Conservation (phyloP, 2,329 filamentous ascomycete genomes). For the Ophiostoma sp. region DNA sequence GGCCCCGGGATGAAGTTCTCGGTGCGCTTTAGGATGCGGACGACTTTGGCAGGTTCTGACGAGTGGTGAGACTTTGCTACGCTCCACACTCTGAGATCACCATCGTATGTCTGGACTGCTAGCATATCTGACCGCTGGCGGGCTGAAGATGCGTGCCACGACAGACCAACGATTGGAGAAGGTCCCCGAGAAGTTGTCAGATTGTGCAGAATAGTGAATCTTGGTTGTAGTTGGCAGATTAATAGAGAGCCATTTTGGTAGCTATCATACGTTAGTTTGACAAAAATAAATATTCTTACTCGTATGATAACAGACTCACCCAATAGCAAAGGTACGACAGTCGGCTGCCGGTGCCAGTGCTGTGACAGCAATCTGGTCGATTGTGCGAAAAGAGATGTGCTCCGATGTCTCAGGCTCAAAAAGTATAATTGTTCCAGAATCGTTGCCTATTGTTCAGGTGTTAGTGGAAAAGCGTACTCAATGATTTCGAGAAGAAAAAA, state of each 20-base stretch:
- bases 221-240: slow-evolving; percentile 80
- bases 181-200: slow-evolving; percentile 77
- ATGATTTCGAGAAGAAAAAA: not conserved
- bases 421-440: slow-evolving; percentile 85
- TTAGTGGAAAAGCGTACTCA: not conserved
- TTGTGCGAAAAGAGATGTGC: slow-evolving; percentile 82
- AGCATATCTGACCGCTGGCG: slow-evolving; percentile 98
- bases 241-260: slow-evolving; percentile 94
- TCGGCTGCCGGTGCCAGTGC: slow-evolving; percentile 83
- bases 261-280: slow-evolving; percentile 41
- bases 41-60: slow-evolving; percentile 76
- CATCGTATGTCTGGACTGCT: slow-evolving; percentile 84
- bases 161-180: slow-evolving; percentile 77
- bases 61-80: slow-evolving; percentile 72
- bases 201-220: slow-evolving; percentile 91
- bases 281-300: not conserved
- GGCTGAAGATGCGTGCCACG: slow-evolving; percentile 94
- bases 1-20: slow-evolving; percentile 68
- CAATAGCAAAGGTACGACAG: slow-evolving; percentile 92
- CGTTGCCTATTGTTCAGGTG: slow-evolving; percentile 61
- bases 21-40: slow-evolving; percentile 74
- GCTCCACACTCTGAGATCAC: slow-evolving; percentile 93
- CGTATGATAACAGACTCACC: slow-evolving; percentile 48
- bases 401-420: slow-evolving; percentile 93
- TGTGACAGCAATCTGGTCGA: slow-evolving; percentile 90